Percentiles rank a stretch among this genome's conserved stretches.
Evolutionary conservation across 2,329 filamentous ascomycete species (phyloP).

Genomic region (Colletotrichum sp.): DNA sequence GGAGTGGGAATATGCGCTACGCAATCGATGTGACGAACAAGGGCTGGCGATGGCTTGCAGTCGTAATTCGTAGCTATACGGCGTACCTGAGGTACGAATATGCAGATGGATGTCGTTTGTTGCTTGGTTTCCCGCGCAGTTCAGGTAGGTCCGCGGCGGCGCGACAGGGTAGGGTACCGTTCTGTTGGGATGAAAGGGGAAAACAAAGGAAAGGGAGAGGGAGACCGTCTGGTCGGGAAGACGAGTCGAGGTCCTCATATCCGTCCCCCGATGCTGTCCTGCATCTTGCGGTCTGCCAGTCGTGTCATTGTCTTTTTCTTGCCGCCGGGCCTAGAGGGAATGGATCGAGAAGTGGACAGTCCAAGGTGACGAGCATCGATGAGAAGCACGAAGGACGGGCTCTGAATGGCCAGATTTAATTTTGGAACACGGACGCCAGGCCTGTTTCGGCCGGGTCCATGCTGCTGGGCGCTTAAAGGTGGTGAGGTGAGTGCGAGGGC

Average conservation of each 20-base stretch:
- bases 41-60: not conserved
- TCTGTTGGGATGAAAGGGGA: constrained; percentile 6
- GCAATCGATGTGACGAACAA: not conserved
- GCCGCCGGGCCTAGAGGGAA: constrained; percentile 6
- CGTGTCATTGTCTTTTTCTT: constrained; percentile 1
- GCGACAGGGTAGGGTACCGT: constrained; percentile 3
- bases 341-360: constrained; percentile 13
- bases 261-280: not conserved
- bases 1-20: not conserved
- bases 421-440: constrained; percentile 17
- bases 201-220: constrained; percentile 2
- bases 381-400: not conserved
- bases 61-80: not conserved
- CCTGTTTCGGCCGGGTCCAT: constrained; percentile 10
- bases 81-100: not conserved
- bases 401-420: constrained; percentile 12
- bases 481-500: not conserved
- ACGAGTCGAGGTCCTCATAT: constrained; percentile 10
- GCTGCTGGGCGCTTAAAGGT: constrained; percentile 20
- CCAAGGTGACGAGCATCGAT: not conserved
- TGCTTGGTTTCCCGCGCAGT: not conserved
- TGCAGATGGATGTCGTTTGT: not conserved
- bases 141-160: not conserved
- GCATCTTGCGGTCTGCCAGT: not conserved
- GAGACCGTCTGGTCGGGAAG: not conserved